Percentiles rank a stretch among this genome's conserved stretches.
Evolutionary conservation across 2,329 filamentous ascomycete genomes (phyloP).

Genomic region (Diaporthe humulicola): DNA sequence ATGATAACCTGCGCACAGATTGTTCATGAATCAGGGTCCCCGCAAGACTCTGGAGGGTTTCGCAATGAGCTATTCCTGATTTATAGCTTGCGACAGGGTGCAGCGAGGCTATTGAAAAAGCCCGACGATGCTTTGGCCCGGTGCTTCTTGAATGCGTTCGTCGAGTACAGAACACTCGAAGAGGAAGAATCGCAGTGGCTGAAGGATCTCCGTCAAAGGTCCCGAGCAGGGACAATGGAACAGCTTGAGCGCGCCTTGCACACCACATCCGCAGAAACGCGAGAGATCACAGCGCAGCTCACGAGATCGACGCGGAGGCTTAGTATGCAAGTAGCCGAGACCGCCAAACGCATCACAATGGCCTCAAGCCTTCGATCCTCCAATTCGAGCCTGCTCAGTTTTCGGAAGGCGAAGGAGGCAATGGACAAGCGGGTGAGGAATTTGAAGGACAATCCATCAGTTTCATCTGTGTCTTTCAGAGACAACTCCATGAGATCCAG

Average conservation of each 20-base stretch:
- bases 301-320: background rate
- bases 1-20: conserved; percentile 1
- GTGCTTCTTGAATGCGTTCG: background rate
- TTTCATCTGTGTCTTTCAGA: background rate
- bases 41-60: background rate
- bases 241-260: background rate
- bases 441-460: background rate
- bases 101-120: background rate
- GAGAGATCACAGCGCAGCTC: background rate
- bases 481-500: background rate
- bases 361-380: background rate
- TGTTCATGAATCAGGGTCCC: background rate
- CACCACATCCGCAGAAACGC: background rate
- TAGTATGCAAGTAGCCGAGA: background rate
- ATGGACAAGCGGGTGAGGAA: background rate
- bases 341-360: background rate
- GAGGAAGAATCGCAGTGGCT: background rate
- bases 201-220: background rate
- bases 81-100: background rate
- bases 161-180: background rate
- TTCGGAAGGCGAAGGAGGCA: background rate
- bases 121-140: background rate
- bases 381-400: background rate
- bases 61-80: background rate
- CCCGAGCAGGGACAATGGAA: background rate